Evolutionary conservation across 2,329 filamentous ascomycete species (phyloP).

Genomic region (Botrytis galanthina): DNA sequence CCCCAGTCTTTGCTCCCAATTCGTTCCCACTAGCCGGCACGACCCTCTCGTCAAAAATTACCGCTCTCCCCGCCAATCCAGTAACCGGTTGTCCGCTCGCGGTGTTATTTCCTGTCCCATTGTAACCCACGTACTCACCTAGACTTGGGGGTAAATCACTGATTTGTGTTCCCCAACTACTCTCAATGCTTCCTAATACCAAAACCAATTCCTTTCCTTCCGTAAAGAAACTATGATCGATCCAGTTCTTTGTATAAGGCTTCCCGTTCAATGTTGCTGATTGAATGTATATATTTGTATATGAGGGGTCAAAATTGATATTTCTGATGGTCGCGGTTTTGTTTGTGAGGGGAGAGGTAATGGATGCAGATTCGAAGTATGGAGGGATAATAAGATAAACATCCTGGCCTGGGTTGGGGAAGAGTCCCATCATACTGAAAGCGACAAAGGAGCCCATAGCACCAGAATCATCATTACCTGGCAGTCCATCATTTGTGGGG

Average conservation of each 20-base stretch:
- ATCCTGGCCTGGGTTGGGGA: slow-evolving; percentile 67
- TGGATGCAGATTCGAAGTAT: slow-evolving; percentile 59
- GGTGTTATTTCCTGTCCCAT: slow-evolving; percentile 28
- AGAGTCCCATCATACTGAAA: slow-evolving; percentile 46
- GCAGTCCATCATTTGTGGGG: slow-evolving; percentile 57
- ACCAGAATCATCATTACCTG: slow-evolving; percentile 69
- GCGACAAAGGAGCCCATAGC: slow-evolving; percentile 50
- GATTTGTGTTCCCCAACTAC: slow-evolving; percentile 59
- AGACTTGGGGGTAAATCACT: slow-evolving; percentile 62
- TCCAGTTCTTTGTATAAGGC: slow-evolving; percentile 63
- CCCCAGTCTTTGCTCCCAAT: slow-evolving; percentile 27
- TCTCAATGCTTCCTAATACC: slow-evolving; percentile 57
- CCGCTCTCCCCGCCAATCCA: slow-evolving; percentile 24
- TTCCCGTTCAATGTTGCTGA: slow-evolving; percentile 60
- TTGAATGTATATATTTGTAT: slow-evolving; percentile 62
- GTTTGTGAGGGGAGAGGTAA: slow-evolving; percentile 56
- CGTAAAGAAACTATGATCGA: slow-evolving; percentile 65
- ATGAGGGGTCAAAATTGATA: slow-evolving; percentile 59
- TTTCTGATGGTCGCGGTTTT: slow-evolving; percentile 59
- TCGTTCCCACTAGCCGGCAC: slow-evolving; percentile 10
- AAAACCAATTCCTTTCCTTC: slow-evolving; percentile 64
- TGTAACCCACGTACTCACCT: slow-evolving; percentile 32
- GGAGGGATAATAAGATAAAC: slow-evolving; percentile 69
- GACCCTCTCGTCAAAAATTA: slow-evolving; percentile 23
- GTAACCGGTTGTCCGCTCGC: slow-evolving; percentile 19